These are phyloP conservation scores for Apostasia shenzhenica DNA, from an alignment of 106 monocot genomes.

Conservation along the genomic window DNA sequence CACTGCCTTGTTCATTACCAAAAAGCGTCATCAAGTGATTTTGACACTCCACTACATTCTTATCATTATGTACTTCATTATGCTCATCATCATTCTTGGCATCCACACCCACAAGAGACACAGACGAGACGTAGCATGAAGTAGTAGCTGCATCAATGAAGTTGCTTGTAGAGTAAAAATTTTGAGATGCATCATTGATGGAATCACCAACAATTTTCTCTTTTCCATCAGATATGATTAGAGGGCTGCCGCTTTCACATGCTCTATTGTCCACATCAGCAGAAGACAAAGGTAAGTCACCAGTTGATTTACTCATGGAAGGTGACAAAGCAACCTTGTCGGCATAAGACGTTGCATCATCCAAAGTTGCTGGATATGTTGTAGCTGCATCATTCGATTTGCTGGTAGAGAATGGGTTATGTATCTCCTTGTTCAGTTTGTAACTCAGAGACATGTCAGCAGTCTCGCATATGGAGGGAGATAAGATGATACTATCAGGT, in stretches of 20 bases:
- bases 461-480: neutral
- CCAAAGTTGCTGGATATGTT: neutral
- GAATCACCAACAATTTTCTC: conserved; percentile 11
- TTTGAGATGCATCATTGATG: conserved; percentile 8
- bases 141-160: conserved; percentile 9
- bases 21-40: conserved; percentile 12
- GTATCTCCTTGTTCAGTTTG: neutral
- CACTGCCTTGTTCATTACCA: conserved; percentile 17
- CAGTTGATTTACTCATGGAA: neutral
- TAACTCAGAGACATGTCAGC: neutral
- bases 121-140: conserved; percentile 14
- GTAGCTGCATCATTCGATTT: neutral
- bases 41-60: conserved; percentile 19
- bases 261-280: conserved; percentile 8
- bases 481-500: neutral
- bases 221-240: neutral
- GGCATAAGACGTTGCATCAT: conserved; percentile 7
- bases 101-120: conserved; percentile 14
- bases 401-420: neutral
- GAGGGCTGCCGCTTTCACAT: conserved; percentile 2
- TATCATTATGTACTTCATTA: conserved; percentile 13
- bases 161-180: conserved; percentile 3
- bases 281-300: conserved; percentile 5
- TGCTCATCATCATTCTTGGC: conserved; percentile 1
- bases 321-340: conserved; percentile 8